Evolutionary conservation across 805 yeast species (phyloP).

Genomic region (Starmera caribaea): DNA sequence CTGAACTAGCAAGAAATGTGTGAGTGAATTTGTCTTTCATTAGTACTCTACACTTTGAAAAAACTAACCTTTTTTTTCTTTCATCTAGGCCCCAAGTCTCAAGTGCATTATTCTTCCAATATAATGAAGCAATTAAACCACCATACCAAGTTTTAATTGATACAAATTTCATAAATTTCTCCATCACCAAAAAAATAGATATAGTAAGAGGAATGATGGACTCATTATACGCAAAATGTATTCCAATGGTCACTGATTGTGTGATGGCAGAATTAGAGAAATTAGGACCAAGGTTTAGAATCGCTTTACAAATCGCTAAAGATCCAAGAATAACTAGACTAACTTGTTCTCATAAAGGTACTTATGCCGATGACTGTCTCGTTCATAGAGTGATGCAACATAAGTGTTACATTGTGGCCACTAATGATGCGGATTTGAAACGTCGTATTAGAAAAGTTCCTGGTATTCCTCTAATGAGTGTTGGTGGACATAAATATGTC

Average conservation of each 20-base stretch:
- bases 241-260: conserved; percentile 93
- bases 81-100: conserved; percentile 77
- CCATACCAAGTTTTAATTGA: conserved; percentile 94
- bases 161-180: conserved; percentile 94
- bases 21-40: conserved; percentile 6
- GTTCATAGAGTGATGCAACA: conserved; percentile 92
- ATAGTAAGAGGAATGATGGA: conserved; percentile 97
- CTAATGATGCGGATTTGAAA: conserved; percentile 95
- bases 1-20: conserved; percentile 62
- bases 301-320: conserved; percentile 84
- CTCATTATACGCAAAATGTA: conserved; percentile 85
- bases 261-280: conserved; percentile 97
- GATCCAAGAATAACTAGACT: conserved; percentile 87
- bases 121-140: conserved; percentile 90
- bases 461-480: conserved; percentile 95
- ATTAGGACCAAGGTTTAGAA: conserved; percentile 88
- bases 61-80: conserved; percentile 16
- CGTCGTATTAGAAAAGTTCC: conserved; percentile 93
- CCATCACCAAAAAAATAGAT: conserved; percentile 92
- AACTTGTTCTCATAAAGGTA: conserved; percentile 88
- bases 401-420: conserved; percentile 94
- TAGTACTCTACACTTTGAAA: too few species aligned
- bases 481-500: conserved; percentile 86
- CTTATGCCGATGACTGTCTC: conserved; percentile 96
- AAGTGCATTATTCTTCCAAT: conserved; percentile 90